Evolutionary conservation across 345 rosid species (phyloP), one percentile per base, ranked within the genome.

Genomic region (Eucalyptus decipiens): DNA sequence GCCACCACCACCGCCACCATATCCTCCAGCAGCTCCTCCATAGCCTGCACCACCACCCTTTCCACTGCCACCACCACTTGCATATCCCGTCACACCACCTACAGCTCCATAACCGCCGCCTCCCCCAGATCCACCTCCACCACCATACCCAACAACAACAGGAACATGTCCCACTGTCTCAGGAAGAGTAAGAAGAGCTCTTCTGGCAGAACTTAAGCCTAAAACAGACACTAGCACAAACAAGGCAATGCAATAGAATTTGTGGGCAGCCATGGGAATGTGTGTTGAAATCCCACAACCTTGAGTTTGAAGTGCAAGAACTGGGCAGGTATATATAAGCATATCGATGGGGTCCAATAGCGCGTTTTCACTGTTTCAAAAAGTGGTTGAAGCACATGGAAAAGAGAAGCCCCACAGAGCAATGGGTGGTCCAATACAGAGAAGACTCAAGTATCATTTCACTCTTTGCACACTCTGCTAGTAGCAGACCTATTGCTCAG

Each of bases 121-220:
- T 18, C 76, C 87, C 45, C 90, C 88, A 18, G 86, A 81, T 7
- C 92, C 95, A 47, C 88, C 90, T 26, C 87, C 91, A 12, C 87
- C 88, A 51, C 90, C 89, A 47, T 51, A 47, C 2, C 92, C 93
- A 48, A 50, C 34, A 30, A 87, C 91, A 60, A 54, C 48, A 43
- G 90, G 93, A 48, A 72, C 28, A 60, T 88, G 91, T 69, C 89
- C 87, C 40, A 88, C 88, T 14, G 86, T 60, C 90, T 87, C 92
- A 34, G 89, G 93, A 85, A 86, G 45, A 40, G 89, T 89, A 51
- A 93, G 90, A 56, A 94, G 94, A 51, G 87, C 87, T 89, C 96
- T 91, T 19, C 89, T 69, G 26, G 94, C 94, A 11, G 94, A 90
- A 88, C 91, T 90, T 13, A 92, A 14, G 24, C 91, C 92, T 24